A percentile compares a stretch with the other conserved stretches of the same genome.
phyloP scores from a whole-genome alignment of 2,329 filamentous ascomycete genomes.

The Fusarium sp. region DNA sequence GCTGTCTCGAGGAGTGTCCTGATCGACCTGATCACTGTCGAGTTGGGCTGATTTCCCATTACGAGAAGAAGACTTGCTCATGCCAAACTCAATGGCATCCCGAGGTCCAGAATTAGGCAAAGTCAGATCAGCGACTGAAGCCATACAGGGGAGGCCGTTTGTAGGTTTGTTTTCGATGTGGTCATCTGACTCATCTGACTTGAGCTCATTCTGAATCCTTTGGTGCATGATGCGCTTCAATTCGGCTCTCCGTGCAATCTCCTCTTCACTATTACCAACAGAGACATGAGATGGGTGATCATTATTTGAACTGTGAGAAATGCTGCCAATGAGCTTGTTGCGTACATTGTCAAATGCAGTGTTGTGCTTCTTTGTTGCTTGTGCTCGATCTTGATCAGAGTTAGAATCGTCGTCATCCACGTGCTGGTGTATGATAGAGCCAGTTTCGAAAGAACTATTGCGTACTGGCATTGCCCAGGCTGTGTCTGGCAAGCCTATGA shows the following conservation, averaged over 20 bases:
- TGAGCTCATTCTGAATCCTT: slow-evolving; percentile 69
- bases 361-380: slow-evolving; percentile 49
- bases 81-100: slow-evolving; percentile 63
- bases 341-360: slow-evolving; percentile 61
- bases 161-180: slow-evolving; percentile 48
- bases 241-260: slow-evolving; percentile 67
- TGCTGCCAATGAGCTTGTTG: slow-evolving; percentile 58
- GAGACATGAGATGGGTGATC: slow-evolving; percentile 57
- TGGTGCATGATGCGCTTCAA: slow-evolving; percentile 66
- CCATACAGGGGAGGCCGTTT: slow-evolving; percentile 43
- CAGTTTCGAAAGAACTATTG: neutral
- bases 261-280: slow-evolving; percentile 63
- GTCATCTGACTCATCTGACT: slow-evolving; percentile 58
- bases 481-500: slow-evolving; percentile 33
- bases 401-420: slow-evolving; percentile 55
- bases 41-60: neutral
- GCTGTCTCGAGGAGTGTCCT: neutral
- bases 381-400: slow-evolving; percentile 51
- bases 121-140: slow-evolving; percentile 46
- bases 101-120: slow-evolving; percentile 58
- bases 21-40: slow-evolving; percentile 12
- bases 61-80: slow-evolving; percentile 23
- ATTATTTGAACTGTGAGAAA: slow-evolving; percentile 59
- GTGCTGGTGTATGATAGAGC: slow-evolving; percentile 44
- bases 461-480: slow-evolving; percentile 20